Evolutionary conservation across 495 filamentous ascomycete species (phyloP).

Genomic region (Tuber calosporum): DNA sequence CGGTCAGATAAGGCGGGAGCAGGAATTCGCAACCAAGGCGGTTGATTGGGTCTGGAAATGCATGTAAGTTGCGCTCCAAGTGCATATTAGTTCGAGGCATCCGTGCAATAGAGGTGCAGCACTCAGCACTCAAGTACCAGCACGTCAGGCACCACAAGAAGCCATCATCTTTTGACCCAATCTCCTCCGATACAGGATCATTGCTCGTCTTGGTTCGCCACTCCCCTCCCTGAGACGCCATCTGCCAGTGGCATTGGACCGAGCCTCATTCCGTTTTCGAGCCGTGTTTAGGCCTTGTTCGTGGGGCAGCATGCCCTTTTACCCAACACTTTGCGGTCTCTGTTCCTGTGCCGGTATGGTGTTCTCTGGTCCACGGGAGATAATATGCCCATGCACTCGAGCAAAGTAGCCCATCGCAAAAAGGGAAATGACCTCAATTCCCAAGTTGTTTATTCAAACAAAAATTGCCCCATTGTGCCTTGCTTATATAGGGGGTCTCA

Average conservation of each 20-base stretch:
- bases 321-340: neutral
- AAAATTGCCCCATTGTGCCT: neutral
- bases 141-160: neutral
- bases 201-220: neutral
- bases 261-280: neutral
- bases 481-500: neutral
- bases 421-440: slow-evolving; percentile 2
- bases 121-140: too few species aligned
- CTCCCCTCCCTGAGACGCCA: neutral
- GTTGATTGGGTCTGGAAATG: neutral
- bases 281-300: neutral
- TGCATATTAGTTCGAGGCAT: neutral
- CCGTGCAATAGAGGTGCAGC: neutral
- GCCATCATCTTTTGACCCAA: neutral
- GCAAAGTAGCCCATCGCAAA: slow-evolving; percentile 7
- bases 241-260: neutral
- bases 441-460: slow-evolving; percentile 24
- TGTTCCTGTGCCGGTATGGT: slow-evolving; percentile 4
- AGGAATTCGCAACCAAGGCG: slow-evolving; percentile 11
- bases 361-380: slow-evolving; percentile 12
- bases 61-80: neutral
- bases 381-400: slow-evolving; percentile 7
- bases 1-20: slow-evolving; percentile 4
- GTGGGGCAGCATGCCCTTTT: slow-evolving; percentile 2
- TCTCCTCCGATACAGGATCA: neutral